Evolutionary conservation across 1,284 basidiomycete species (phyloP).

Genomic region (Schizophyllum amplum): DNA sequence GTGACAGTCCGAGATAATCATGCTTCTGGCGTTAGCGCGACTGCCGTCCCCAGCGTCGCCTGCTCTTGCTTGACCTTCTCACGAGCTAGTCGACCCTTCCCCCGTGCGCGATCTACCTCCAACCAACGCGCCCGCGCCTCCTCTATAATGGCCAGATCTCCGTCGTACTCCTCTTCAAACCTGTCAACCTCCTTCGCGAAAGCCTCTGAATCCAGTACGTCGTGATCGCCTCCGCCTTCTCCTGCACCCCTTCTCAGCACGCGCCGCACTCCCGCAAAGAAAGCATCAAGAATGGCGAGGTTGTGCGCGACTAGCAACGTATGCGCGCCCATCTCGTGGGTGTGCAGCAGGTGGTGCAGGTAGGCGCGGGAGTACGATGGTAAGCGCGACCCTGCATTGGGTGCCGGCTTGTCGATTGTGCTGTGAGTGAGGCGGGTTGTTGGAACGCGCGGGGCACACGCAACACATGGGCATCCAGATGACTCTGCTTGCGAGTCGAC

Average conservation of each 20-base stretch:
- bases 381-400: conserved; percentile 5
- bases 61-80: conserved; percentile 28
- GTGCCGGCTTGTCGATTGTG: conserved; percentile 27
- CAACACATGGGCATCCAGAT: conserved; percentile 44
- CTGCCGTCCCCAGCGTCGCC: background rate
- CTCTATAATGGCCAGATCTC: conserved; percentile 33
- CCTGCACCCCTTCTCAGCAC: no score
- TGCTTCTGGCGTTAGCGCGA: no score
- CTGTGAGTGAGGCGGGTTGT: conserved; percentile 41
- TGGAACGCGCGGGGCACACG: conserved; percentile 49
- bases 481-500: no score
- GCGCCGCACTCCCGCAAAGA: conserved; percentile 50
- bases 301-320: conserved; percentile 69
- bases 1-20: no score
- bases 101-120: conserved; percentile 54
- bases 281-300: conserved; percentile 51
- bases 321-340: conserved; percentile 82
- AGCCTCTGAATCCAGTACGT: conserved; percentile 5
- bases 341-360: conserved; percentile 73
- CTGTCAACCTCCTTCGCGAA: conserved; percentile 41
- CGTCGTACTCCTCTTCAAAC: conserved; percentile 49
- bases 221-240: no score
- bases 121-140: conserved; percentile 50
- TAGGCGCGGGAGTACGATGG: conserved; percentile 61
- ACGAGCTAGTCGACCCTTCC: conserved; percentile 56